A percentile compares a stretch with the other conserved stretches of the same genome.
Evolutionary conservation across 78 protist genomes (phyloP).

Genomic region (Dictyostelium purpureum): DNA sequence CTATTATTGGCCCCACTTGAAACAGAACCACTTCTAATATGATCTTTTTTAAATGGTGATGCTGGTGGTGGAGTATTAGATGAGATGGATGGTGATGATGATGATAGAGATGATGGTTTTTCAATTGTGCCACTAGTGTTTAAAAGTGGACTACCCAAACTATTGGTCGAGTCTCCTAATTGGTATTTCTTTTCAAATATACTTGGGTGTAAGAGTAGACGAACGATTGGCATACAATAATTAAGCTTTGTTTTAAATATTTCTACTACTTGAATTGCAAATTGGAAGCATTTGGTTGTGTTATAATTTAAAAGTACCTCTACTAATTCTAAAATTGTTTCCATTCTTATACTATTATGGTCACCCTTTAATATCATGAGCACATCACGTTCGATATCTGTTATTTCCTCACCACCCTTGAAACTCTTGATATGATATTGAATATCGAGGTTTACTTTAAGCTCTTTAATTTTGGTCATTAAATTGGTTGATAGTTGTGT

Average conservation of each 20-base stretch:
- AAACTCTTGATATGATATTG: slow-evolving; percentile 48
- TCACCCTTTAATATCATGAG: slow-evolving; percentile 29
- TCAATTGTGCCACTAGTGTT: background rate
- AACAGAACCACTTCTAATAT: background rate
- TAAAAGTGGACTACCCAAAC: background rate
- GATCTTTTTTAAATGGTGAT: background rate
- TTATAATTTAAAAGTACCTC: slow-evolving; percentile 26
- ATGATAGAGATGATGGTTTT: background rate
- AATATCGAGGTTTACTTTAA: slow-evolving; percentile 51
- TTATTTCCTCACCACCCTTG: slow-evolving; percentile 19
- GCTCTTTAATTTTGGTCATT: slow-evolving; percentile 69
- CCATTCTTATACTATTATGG: slow-evolving; percentile 37
- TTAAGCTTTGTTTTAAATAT: slow-evolving; percentile 38
- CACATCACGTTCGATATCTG: slow-evolving; percentile 59
- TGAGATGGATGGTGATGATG: too few species aligned
- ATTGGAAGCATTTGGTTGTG: slow-evolving; percentile 18
- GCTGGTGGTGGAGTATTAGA: background rate
- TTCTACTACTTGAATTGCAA: slow-evolving; percentile 32
- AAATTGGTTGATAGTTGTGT: slow-evolving; percentile 40
- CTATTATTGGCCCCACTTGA: background rate
- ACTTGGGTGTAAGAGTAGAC: slow-evolving; percentile 34
- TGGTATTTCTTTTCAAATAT: slow-evolving; percentile 37
- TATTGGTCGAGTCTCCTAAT: background rate
- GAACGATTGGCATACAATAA: slow-evolving; percentile 10
- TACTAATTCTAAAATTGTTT: slow-evolving; percentile 39